Percentiles rank a stretch among this genome's conserved stretches.
Evolutionary conservation across 2,329 filamentous ascomycete genomes (phyloP).

Genomic region (Teratosphaeriaceae sp.): DNA sequence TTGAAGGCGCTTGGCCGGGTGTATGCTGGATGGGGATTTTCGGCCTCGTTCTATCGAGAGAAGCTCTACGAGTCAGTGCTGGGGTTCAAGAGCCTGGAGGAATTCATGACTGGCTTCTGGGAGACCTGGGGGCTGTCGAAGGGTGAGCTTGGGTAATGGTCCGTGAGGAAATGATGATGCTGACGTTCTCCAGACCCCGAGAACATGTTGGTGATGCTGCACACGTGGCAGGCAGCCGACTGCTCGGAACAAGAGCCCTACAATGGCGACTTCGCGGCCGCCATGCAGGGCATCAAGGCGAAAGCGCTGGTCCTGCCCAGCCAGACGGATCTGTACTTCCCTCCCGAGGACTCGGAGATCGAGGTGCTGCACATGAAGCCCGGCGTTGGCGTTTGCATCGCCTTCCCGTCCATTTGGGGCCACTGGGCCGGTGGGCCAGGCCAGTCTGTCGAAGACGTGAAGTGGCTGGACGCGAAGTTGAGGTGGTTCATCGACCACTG

Average conservation of each 20-base stretch:
- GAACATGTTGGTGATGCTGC: slow-evolving; percentile 66
- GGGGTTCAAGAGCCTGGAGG: slow-evolving; percentile 61
- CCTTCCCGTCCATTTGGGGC: slow-evolving; percentile 49
- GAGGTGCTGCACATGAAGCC: slow-evolving; percentile 60
- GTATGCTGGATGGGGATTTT: slow-evolving; percentile 78
- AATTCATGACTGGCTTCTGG: slow-evolving; percentile 71
- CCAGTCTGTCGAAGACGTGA: slow-evolving; percentile 61
- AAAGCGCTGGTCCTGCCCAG: slow-evolving; percentile 64
- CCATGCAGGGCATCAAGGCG: slow-evolving; percentile 64
- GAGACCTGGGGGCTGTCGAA: slow-evolving; percentile 67
- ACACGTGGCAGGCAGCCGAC: slow-evolving; percentile 73
- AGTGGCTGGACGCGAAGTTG: slow-evolving; percentile 62
- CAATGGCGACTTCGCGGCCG: slow-evolving; percentile 42
- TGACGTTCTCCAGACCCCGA: slow-evolving; percentile 52
- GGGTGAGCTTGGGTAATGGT: slow-evolving; percentile 31
- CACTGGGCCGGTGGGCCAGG: slow-evolving; percentile 57
- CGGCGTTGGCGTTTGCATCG: slow-evolving; percentile 49
- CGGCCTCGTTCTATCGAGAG: slow-evolving; percentile 69
- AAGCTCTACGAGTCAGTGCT: slow-evolving; percentile 59
- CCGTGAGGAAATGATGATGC: neutral
- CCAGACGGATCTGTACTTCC: slow-evolving; percentile 75
- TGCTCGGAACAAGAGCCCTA: slow-evolving; percentile 63
- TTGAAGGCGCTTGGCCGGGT: slow-evolving; percentile 60
- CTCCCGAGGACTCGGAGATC: slow-evolving; percentile 66
- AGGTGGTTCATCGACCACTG: slow-evolving; percentile 42